phyloP scores from a whole-genome alignment of 192 early-diverging fungal species.

The Mortierella hygrophila region DNA sequence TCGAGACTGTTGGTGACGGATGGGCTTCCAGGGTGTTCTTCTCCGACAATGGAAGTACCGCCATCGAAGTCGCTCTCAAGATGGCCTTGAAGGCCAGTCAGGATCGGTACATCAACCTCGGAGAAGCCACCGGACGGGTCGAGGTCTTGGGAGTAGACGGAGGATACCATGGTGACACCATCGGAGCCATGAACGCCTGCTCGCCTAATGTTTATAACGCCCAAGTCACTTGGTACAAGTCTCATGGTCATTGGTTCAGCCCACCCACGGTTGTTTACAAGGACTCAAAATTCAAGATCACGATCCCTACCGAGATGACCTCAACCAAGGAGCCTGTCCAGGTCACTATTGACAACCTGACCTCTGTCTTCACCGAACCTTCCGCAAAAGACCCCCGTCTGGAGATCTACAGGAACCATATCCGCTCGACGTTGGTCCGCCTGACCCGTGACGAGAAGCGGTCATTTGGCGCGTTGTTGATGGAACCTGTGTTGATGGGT shows the following conservation, averaged over 20 bases:
- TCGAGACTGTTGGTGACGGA: conserved; percentile 63
- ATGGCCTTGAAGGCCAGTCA: conserved; percentile 75
- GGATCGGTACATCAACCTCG: conserved; percentile 53
- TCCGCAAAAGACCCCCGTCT: conserved; percentile 40
- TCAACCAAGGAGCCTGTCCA: conserved; percentile 13
- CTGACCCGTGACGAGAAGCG: conserved; percentile 56
- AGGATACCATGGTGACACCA: conserved; percentile 91
- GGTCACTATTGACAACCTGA: conserved; percentile 33
- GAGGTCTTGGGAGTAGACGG: conserved; percentile 79
- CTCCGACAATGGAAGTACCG: conserved; percentile 86
- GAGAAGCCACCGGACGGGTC: conserved; percentile 44
- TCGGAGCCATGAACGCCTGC: conserved; percentile 86
- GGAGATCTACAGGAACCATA: conserved; percentile 58
- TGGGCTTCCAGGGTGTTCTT: conserved; percentile 84
- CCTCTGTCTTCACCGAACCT: conserved; percentile 26
- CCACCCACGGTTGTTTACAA: conserved; percentile 71
- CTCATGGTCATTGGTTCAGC: conserved; percentile 76
- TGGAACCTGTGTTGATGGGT: conserved; percentile 86
- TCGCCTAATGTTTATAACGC: conserved; percentile 79
- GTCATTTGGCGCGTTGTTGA: conserved; percentile 70
- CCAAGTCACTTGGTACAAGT: conserved; percentile 76
- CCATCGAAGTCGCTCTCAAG: conserved; percentile 86
- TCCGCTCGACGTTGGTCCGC: conserved; percentile 50
- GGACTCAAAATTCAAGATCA: conserved; percentile 59
- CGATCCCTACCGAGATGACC: conserved; percentile 55